Evolutionary conservation across 1,284 basidiomycete species (phyloP).

Genomic region (Sparassis latifolia): DNA sequence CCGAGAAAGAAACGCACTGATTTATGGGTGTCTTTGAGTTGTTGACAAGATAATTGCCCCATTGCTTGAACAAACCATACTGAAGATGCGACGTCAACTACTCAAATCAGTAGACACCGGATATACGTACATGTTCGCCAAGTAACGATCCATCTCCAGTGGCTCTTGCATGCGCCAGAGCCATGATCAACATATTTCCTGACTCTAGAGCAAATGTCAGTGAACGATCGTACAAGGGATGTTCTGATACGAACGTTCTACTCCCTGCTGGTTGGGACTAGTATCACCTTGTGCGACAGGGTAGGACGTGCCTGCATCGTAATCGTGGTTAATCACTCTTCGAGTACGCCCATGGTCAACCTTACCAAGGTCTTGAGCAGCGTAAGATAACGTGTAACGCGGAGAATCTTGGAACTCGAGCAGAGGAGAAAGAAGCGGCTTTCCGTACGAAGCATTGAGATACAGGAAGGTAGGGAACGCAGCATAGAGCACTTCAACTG

Average conservation of each 20-base stretch:
- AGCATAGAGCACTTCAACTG: conserved; percentile 43
- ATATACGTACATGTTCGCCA: conserved; percentile 37
- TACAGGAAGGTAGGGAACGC: conserved; percentile 42
- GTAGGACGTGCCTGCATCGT: conserved; percentile 7
- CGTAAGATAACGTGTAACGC: conserved; percentile 24
- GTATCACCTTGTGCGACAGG: conserved; percentile 12
- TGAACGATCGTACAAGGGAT: background rate
- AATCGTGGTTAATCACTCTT: too few species aligned
- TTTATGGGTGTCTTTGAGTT: conserved; percentile 49
- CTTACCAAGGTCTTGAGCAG: conserved; percentile 36
- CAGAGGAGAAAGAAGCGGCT: conserved; percentile 37
- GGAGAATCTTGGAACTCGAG: conserved; percentile 32
- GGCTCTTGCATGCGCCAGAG: conserved; percentile 56
- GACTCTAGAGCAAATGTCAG: conserved; percentile 35
- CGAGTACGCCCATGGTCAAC: background rate
- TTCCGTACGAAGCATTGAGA: conserved; percentile 35
- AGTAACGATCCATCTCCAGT: conserved; percentile 49
- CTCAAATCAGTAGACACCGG: background rate
- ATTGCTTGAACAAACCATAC: conserved; percentile 53
- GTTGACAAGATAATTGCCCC: conserved; percentile 59
- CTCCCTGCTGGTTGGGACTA: conserved; percentile 3
- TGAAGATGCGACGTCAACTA: conserved; percentile 16
- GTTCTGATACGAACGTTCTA: conserved; percentile 10
- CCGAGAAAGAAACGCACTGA: conserved; percentile 32
- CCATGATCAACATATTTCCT: conserved; percentile 74